phyloP scores from a whole-genome alignment of 176 grass and related monocot genomes.

The Phyllostachys edulis region DNA sequence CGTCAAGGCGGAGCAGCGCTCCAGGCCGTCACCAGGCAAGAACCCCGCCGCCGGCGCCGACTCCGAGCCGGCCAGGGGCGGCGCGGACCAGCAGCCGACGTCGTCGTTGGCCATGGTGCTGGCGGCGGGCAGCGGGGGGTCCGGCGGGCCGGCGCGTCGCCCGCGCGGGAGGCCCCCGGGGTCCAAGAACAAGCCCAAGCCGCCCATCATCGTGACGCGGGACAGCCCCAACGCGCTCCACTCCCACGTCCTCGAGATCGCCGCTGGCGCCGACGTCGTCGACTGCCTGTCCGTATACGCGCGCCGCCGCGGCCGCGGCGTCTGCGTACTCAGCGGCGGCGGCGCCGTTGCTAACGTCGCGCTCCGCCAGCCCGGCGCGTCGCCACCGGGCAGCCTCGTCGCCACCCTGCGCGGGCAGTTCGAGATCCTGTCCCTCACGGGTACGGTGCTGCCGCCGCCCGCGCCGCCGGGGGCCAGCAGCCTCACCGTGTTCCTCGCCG shows the following conservation, averaged over 20 bases:
- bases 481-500: slow-evolving; percentile 74
- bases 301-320: slow-evolving; percentile 67
- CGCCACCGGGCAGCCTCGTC: slow-evolving; percentile 72
- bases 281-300: slow-evolving; percentile 77
- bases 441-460: slow-evolving; percentile 85
- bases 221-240: slow-evolving; percentile 85
- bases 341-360: slow-evolving; percentile 67
- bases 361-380: slow-evolving; percentile 75
- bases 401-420: slow-evolving; percentile 70
- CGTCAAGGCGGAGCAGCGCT: slow-evolving; percentile 55
- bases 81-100: slow-evolving; percentile 50
- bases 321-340: slow-evolving; percentile 80
- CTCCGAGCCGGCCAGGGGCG: background rate
- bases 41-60: background rate
- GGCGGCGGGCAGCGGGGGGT: slow-evolving; percentile 5
- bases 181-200: slow-evolving; percentile 93
- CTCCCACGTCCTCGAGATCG: slow-evolving; percentile 85
- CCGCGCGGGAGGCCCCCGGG: slow-evolving; percentile 69
- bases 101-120: slow-evolving; percentile 44
- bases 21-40: slow-evolving; percentile 35
- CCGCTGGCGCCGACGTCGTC: slow-evolving; percentile 69
- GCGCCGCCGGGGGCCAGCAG: slow-evolving; percentile 66
- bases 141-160: slow-evolving; percentile 45
- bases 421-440: slow-evolving; percentile 90
- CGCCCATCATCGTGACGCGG: slow-evolving; percentile 77